Conservation (phyloP, 495 filamentous ascomycete genomes). For the Podospora appendiculata region DNA sequence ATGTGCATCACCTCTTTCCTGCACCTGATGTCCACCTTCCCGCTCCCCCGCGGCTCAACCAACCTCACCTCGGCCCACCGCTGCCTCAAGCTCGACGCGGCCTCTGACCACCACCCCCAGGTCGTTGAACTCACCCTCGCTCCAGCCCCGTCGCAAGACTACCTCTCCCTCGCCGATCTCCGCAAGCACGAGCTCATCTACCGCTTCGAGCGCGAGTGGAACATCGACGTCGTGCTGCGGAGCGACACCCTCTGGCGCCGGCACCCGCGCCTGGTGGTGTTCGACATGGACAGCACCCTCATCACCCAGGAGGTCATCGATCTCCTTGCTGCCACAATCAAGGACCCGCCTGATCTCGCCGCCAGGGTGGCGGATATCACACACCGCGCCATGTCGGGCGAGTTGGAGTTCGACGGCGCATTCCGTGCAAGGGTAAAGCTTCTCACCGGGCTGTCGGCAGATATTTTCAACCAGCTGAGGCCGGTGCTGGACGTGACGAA, state of each 20-base stretch:
- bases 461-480: slow-evolving; percentile 74
- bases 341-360: slow-evolving; percentile 51
- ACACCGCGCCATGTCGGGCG: slow-evolving; percentile 87
- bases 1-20: slow-evolving; percentile 78
- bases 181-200: slow-evolving; percentile 74
- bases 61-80: slow-evolving; percentile 60
- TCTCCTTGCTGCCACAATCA: slow-evolving; percentile 72
- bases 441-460: slow-evolving; percentile 68
- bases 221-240: slow-evolving; percentile 73
- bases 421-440: slow-evolving; percentile 72
- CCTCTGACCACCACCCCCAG: slow-evolving; percentile 44
- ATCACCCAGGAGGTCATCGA: slow-evolving; percentile 97
- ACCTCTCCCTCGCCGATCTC: slow-evolving; percentile 59
- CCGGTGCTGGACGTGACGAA: slow-evolving; percentile 68
- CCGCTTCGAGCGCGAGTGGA: slow-evolving; percentile 79
- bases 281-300: slow-evolving; percentile 97
- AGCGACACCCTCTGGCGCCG: slow-evolving; percentile 61
- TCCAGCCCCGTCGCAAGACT: slow-evolving; percentile 57
- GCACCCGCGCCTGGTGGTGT: slow-evolving; percentile 76
- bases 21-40: slow-evolving; percentile 63
- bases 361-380: slow-evolving; percentile 62
- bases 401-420: slow-evolving; percentile 83
- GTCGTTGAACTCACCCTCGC: slow-evolving; percentile 66
- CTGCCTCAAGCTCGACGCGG: slow-evolving; percentile 51
- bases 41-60: slow-evolving; percentile 44